Conservation (phyloP, 805 yeast genomes). For the Candida golubevii region DNA sequence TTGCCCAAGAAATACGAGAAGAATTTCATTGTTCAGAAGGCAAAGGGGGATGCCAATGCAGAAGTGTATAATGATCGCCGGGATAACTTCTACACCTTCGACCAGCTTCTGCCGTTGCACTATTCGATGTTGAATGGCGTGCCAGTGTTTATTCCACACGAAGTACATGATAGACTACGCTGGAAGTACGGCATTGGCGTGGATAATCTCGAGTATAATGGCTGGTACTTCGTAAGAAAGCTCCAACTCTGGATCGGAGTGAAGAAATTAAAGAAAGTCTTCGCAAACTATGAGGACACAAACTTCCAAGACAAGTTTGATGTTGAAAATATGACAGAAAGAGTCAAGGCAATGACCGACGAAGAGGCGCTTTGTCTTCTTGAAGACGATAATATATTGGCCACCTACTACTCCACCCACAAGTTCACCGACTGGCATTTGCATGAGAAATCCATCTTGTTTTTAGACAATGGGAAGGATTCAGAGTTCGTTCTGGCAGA, state of each 20-base stretch:
- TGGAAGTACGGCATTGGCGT: constrained; percentile 20
- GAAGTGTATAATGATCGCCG: constrained; percentile 17
- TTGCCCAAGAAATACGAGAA: constrained; percentile 9
- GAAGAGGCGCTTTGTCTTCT: constrained; percentile 21
- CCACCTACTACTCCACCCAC: constrained; percentile 21
- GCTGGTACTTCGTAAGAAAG: constrained; percentile 16
- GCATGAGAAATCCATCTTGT: constrained; percentile 18
- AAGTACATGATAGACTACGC: constrained; percentile 14
- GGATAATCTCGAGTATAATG: constrained; percentile 4
- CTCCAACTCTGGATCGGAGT: constrained; percentile 19
- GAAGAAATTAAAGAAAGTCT: constrained; percentile 9
- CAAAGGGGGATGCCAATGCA: constrained; percentile 2
- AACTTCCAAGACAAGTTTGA: neutral
- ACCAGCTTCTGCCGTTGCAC: constrained; percentile 19
- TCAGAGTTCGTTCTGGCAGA: neutral
- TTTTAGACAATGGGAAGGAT: constrained; percentile 11
- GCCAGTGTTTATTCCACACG: constrained; percentile 16
- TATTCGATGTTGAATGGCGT: constrained; percentile 18
- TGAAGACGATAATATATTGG: constrained; percentile 17
- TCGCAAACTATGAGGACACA: constrained; percentile 5
- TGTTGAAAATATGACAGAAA: constrained; percentile 11
- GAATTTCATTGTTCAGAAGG: constrained; percentile 11
- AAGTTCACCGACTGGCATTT: constrained; percentile 17
- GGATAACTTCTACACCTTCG: constrained; percentile 14
- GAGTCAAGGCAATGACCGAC: constrained; percentile 23